Evolutionary conservation across 768 basidiomycete species (phyloP), one percentile per base, ranked within the genome.

Genomic region (Xanthoconium stramineum): DNA sequence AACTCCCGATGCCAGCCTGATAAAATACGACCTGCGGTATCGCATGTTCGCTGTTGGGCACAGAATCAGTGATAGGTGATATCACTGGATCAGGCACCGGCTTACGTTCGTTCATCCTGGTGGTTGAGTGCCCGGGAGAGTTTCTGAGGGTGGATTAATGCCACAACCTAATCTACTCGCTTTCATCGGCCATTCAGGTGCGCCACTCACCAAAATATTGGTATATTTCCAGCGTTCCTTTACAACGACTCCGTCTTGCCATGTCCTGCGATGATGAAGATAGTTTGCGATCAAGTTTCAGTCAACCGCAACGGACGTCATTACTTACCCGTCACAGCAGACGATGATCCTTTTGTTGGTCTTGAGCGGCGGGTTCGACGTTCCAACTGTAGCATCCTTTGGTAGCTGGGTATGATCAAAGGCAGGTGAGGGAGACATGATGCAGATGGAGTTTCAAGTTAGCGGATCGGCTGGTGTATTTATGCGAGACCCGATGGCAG

Each of bases 241-340:
- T 14, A 72, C 70, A 3, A 74, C 64, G 37, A 83, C 63, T 2
- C 83, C 88, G 63, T 89, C 85, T 72, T 88, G 82, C 86, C 88
- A 88, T 19, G 87, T 89, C 42, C 87, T 89, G 48, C 9, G 12
- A 42, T 37, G 33, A 35, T 24, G 45, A 47, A 29, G 39, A 60
- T 48, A 37, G 38, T 42, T 53, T 8, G 8, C 33, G 17, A 33
- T 50, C n/a, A 60, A 14, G 17, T 28, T 38, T 17, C 50, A 45
- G 42, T 32, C 24, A n/a, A 37, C 19, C 14, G 20, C 30, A 14
- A 37, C 19, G 35, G 15, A 52, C 24, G 17, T 13, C 33, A 15
- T 17, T 42, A 68, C 80, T 62, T 56, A 85, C 88, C 88, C 88
- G 64, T 90, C 88, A 59, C 88, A 90, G 61, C 86, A 89, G 37